phyloP scores from a whole-genome alignment of 148 eudicot genomes.

The Amaranthus palmeri region DNA sequence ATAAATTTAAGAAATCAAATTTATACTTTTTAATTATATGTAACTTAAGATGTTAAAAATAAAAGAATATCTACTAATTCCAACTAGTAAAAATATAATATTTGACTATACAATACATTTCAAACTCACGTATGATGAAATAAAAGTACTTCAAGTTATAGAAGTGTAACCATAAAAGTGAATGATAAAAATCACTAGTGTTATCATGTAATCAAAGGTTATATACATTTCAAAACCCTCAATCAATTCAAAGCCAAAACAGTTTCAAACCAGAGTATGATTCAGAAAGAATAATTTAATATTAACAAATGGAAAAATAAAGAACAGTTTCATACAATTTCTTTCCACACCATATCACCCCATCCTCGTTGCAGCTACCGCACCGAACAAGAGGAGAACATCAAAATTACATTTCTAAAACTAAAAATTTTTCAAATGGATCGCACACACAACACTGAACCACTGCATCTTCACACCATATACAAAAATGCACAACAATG shows the following conservation, averaged over 20 bases:
- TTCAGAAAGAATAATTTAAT: constrained; percentile 24
- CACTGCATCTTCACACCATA: constrained; percentile 38
- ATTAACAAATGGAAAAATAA: constrained; percentile 12
- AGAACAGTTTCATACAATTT: neutral
- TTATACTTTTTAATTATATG: too few relatives aligned
- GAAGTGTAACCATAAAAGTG: too few relatives aligned
- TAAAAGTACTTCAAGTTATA: too few relatives aligned
- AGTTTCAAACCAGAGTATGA: constrained; percentile 9
- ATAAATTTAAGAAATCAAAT: too few relatives aligned
- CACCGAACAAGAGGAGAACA: constrained; percentile 5
- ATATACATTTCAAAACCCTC: constrained; percentile 2
- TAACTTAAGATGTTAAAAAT: too few relatives aligned
- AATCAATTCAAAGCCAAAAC: constrained; percentile 8
- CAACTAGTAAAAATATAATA: too few relatives aligned
- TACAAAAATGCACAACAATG: constrained; percentile 45
- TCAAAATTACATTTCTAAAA: constrained; percentile 15
- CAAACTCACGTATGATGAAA: too few relatives aligned
- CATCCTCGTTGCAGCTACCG: neutral
- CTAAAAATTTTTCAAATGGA: constrained; percentile 13
- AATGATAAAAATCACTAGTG: too few relatives aligned
- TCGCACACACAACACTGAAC: neutral
- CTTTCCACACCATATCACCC: constrained; percentile 11
- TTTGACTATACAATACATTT: too few relatives aligned
- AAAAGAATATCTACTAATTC: too few relatives aligned
- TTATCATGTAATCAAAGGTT: neutral